These are phyloP conservation scores for Hypoxylon rickii DNA, from an alignment of 495 filamentous ascomycete species.

Conservation along the genomic window DNA sequence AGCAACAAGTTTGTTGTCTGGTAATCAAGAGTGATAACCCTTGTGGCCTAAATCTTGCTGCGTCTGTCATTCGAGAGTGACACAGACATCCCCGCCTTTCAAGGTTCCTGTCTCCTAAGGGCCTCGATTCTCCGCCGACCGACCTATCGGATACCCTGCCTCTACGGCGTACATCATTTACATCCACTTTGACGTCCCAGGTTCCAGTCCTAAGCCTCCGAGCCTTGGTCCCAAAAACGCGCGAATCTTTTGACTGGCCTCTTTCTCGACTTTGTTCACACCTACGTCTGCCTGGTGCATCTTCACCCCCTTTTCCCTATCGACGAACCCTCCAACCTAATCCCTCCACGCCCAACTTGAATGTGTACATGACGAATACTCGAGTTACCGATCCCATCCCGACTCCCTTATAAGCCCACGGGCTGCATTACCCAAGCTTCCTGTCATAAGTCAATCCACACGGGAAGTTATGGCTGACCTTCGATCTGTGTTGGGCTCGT, in stretches of 20 bases:
- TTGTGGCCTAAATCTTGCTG: conserved; percentile 23
- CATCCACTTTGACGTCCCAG: conserved; percentile 40
- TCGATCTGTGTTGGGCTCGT: conserved; percentile 38
- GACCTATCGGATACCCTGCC: conserved; percentile 44
- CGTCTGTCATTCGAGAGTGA: conserved; percentile 32
- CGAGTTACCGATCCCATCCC: conserved; percentile 46
- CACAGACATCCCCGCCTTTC: conserved; percentile 44
- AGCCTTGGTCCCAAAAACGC: conserved; percentile 25
- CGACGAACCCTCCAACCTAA: conserved; percentile 14
- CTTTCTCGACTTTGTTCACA: conserved; percentile 23
- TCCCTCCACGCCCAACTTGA: conserved; percentile 22
- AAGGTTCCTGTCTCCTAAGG: conserved; percentile 37
- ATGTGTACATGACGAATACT: conserved; percentile 54
- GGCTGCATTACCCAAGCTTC: conserved; percentile 47
- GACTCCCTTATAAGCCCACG: conserved; percentile 50
- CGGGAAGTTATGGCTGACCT: conserved; percentile 54
- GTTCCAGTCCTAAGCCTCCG: conserved; percentile 24
- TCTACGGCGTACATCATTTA: conserved; percentile 41
- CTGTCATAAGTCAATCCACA: conserved; percentile 47
- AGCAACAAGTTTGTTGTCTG: not conserved
- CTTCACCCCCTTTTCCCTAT: conserved; percentile 20
- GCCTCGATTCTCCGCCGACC: conserved; percentile 37
- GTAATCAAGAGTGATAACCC: conserved; percentile 5
- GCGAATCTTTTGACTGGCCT: conserved; percentile 30
- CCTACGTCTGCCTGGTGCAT: conserved; percentile 26